Evolutionary conservation across 495 filamentous ascomycete genomes (phyloP), one percentile per base, ranked within the genome.

Genomic region (Penicillium cinerascens): DNA sequence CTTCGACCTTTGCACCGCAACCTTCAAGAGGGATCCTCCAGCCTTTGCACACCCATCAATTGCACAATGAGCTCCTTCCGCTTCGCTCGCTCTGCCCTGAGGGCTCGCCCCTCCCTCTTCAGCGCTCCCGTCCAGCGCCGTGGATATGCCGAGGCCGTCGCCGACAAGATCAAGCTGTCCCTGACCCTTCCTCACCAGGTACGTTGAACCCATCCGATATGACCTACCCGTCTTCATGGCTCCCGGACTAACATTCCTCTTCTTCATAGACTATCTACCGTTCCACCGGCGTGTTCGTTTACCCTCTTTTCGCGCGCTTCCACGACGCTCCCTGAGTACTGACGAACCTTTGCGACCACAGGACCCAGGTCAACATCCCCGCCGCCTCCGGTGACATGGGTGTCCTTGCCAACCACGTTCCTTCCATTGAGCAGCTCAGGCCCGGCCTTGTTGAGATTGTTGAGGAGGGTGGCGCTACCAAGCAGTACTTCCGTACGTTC

Each of bases 381-480:
- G 92, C 93, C 68, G 93, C 95, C 77, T 92, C 92, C 47, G 93
- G 93, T 65, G 95, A 97, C 64, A 99, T 99, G 93, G 93, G 93
- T 86, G 82, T 99, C 58, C 87, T 99, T 62, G 93, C 93, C 72
- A 91, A 92, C 80, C 93, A 99, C 84, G 95, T 99, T 59, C 92
- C 93, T 41, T 92, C 93, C 44, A 96, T 99, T 64, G 93, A 99
- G 82, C 93, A 99, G 81, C 82, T 99, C 70, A 95, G 92, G 82
- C 91, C 93, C 44, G 93, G 93, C 62, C 75, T 97, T 55, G 82
- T 99, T 58, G 93, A 97, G 77, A 79, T 99, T 60, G 84, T 97
- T 61, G 93, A 97, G 80, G 93, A 99, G 82, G 82, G 78, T 64
- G 78, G 84, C 60, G 87, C 89, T 67, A 95, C 73, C 88, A 97